Percentiles rank a stretch among this genome's conserved stretches.
These are phyloP conservation scores for Dalbergia cochinchinensis DNA, from an alignment of 306 rosid species.

Conservation along the genomic window DNA sequence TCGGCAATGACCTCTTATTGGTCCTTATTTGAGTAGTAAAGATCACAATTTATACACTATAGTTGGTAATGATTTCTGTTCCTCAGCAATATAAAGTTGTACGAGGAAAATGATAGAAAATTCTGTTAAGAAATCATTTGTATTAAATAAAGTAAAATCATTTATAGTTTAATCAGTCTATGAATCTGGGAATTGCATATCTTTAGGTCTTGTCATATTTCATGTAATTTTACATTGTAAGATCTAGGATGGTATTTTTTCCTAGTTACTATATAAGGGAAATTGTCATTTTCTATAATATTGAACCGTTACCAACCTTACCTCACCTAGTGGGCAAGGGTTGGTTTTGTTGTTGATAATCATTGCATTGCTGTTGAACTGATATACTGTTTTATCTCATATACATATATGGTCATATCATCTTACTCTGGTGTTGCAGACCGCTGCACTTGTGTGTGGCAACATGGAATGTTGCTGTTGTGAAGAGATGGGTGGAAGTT, in stretches of 20 bases:
- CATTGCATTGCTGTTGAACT: conserved; percentile 24
- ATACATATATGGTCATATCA: conserved; percentile 32
- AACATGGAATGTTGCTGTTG: conserved; percentile 94
- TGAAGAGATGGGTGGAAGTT: conserved; percentile 93
- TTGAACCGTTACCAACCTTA: not conserved
- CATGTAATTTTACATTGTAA: conserved; percentile 29
- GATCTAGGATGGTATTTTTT: conserved; percentile 6
- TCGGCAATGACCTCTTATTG: conserved; percentile 26
- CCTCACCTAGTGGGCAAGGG: conserved; percentile 14
- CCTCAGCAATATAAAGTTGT: conserved; percentile 3
- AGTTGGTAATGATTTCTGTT: not conserved
- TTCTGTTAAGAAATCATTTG: conserved; percentile 23
- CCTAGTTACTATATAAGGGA: conserved; percentile 10
- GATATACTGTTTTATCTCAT: conserved; percentile 12
- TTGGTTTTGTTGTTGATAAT: conserved; percentile 14
- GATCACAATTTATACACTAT: conserved; percentile 12
- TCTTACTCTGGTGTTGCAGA: conserved; percentile 61
- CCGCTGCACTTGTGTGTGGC: conserved; percentile 96
- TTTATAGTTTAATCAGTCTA: conserved; percentile 3
- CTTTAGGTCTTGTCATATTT: conserved; percentile 16
- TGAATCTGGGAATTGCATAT: conserved; percentile 13
- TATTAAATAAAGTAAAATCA: conserved; percentile 9
- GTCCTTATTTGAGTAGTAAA: conserved; percentile 29
- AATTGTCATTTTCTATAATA: conserved; percentile 20
- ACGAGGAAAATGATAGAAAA: not conserved